Percentiles rank a stretch among this genome's conserved stretches.
phyloP scores from a whole-genome alignment of 2,329 filamentous ascomycete genomes.

The Aureobasidium sp. region DNA sequence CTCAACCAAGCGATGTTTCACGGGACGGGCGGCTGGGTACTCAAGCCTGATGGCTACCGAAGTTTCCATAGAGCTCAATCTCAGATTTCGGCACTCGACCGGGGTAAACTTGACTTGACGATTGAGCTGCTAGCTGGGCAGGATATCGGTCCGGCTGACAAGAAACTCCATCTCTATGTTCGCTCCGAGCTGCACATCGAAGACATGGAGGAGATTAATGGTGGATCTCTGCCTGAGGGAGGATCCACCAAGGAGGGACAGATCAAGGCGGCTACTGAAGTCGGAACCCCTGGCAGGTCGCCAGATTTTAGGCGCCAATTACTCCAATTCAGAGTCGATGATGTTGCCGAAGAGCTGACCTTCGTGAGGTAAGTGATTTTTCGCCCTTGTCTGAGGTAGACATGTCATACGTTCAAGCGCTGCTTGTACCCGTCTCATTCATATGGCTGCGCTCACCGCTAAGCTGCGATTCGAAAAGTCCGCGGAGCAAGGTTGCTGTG shows the following conservation, averaged over 20 bases:
- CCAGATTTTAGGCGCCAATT: slow-evolving; percentile 40
- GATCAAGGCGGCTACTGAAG: slow-evolving; percentile 40
- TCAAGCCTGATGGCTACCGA: slow-evolving; percentile 73
- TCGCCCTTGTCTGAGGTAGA: neutral
- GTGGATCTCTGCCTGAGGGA: slow-evolving; percentile 37
- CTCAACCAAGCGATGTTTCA: slow-evolving; percentile 89
- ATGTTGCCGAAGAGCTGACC: slow-evolving; percentile 40
- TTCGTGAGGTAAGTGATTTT: slow-evolving; percentile 39
- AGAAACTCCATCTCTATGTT: slow-evolving; percentile 63
- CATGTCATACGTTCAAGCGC: neutral
- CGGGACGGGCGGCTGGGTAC: slow-evolving; percentile 71
- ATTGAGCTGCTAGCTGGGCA: slow-evolving; percentile 73
- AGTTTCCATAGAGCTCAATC: slow-evolving; percentile 22
- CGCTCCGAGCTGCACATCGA: slow-evolving; percentile 78
- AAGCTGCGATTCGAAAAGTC: neutral
- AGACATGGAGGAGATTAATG: slow-evolving; percentile 45
- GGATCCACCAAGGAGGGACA: slow-evolving; percentile 48
- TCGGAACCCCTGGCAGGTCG: slow-evolving; percentile 34
- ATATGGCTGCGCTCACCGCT: neutral
- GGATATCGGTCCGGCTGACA: slow-evolving; percentile 53
- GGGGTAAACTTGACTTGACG: slow-evolving; percentile 51
- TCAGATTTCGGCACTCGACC: slow-evolving; percentile 16
- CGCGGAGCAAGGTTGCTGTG: neutral
- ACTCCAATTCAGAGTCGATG: slow-evolving; percentile 38
- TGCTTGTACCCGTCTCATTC: slow-evolving; percentile 2